A percentile compares a stretch with the other conserved stretches of the same genome.
Evolutionary conservation across 2,329 filamentous ascomycete genomes (phyloP).

Genomic region (Neocatenulostroma microsporum): DNA sequence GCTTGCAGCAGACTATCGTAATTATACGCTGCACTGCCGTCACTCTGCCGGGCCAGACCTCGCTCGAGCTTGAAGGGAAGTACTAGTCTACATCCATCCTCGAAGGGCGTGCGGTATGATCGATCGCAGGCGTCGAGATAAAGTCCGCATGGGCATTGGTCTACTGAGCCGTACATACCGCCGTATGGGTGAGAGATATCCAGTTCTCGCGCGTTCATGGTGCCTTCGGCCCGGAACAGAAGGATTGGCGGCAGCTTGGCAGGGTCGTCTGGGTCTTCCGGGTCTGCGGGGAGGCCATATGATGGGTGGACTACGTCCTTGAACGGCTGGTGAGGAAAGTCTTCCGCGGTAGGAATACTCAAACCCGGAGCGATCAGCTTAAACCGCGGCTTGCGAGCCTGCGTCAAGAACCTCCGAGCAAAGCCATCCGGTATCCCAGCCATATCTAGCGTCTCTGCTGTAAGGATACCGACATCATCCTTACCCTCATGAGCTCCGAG

Average conservation of each 20-base stretch:
- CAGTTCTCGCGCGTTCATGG: neutral
- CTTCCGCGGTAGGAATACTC: neutral
- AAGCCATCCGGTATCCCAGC: constrained; percentile 9
- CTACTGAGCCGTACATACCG: neutral
- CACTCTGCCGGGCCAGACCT: constrained; percentile 8
- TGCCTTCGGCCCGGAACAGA: constrained; percentile 13
- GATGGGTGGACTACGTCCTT: no score
- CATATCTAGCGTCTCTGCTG: no score
- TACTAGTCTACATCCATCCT: constrained; percentile 1
- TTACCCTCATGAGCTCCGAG: neutral
- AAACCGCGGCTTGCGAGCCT: constrained; percentile 10
- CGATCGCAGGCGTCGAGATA: constrained; percentile 2
- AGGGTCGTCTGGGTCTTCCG: neutral
- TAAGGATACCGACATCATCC: neutral
- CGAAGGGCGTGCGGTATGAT: neutral
- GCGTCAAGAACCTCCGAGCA: constrained; percentile 6
- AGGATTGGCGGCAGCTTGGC: constrained; percentile 7
- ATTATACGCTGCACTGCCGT: constrained; percentile 1
- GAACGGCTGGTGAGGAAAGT: constrained; percentile 6
- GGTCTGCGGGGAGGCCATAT: neutral
- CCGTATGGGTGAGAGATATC: no score
- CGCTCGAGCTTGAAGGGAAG: neutral
- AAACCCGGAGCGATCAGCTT: constrained; percentile 10
- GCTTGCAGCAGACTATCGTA: constrained; percentile 9
- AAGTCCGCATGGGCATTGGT: constrained; percentile 1